Conservation (phyloP, 192 early-diverging fungal species). For the Geranomyces michiganensis region DNA sequence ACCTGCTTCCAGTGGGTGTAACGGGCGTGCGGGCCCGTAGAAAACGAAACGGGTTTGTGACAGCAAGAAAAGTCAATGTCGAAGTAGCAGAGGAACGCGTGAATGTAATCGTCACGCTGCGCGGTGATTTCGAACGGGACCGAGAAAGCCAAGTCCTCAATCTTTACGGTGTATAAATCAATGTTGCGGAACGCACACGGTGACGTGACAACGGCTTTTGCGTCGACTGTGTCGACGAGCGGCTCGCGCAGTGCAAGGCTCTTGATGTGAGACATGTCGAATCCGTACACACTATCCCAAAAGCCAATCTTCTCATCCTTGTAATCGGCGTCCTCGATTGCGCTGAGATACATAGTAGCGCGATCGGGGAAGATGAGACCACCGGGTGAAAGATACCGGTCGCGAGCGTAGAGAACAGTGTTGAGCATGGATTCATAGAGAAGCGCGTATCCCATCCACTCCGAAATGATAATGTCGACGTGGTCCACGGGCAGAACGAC, state of each 20-base stretch:
- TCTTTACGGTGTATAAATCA: constrained; percentile 84
- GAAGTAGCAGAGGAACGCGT: constrained; percentile 95
- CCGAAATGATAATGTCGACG: constrained; percentile 99
- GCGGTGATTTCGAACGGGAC: constrained; percentile 81
- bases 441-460: constrained; percentile 99
- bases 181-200: constrained; percentile 77
- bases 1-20: constrained; percentile 99
- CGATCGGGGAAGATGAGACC: constrained; percentile 91
- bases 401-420: constrained; percentile 96
- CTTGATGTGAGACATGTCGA: constrained; percentile 96
- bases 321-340: constrained; percentile 95
- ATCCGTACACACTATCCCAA: constrained; percentile 96
- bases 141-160: constrained; percentile 84
- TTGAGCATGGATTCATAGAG: constrained; percentile 99
- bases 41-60: constrained; percentile 78
- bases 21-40: constrained; percentile 79
- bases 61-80: constrained; percentile 93
- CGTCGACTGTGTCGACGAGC: constrained; percentile 93
- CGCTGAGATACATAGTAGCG: constrained; percentile 83
- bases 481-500: constrained; percentile 89
- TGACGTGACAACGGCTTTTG: constrained; percentile 80
- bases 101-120: constrained; percentile 81
- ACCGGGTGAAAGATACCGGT: constrained; percentile 85
- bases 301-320: constrained; percentile 88
- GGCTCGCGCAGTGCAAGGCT: constrained; percentile 83